phyloP scores from a whole-genome alignment of 495 filamentous ascomycete species.

The Penicillium roqueforti region DNA sequence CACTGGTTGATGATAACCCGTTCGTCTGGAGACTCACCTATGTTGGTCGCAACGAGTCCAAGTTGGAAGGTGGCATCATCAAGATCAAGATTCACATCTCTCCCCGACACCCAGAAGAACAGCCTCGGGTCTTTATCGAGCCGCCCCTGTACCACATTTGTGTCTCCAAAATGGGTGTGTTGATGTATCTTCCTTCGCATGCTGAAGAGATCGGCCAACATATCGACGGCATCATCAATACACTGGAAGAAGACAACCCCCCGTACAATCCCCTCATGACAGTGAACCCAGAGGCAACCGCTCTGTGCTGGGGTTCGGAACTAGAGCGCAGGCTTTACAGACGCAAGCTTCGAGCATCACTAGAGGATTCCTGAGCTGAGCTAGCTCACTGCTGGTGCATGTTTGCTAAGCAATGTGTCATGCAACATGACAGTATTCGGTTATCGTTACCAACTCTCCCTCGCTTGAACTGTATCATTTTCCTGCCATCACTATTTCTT shows the following conservation, averaged over 20 bases:
- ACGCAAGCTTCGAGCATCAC: conserved; percentile 57
- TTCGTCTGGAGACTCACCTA: conserved; percentile 65
- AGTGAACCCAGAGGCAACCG: conserved; percentile 82
- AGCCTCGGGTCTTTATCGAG: conserved; percentile 78
- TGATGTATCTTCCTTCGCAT: conserved; percentile 75
- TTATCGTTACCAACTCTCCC: background rate
- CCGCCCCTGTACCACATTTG: conserved; percentile 84
- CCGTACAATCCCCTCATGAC: conserved; percentile 87
- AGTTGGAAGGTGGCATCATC: conserved; percentile 89
- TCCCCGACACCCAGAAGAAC: conserved; percentile 85
- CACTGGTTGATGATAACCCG: conserved; percentile 58
- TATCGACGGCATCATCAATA: conserved; percentile 76
- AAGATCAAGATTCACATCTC: conserved; percentile 75
- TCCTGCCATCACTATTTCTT: background rate
- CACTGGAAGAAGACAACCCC: conserved; percentile 80
- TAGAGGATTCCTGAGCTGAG: background rate
- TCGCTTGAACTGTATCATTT: background rate
- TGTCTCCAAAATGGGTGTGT: conserved; percentile 70
- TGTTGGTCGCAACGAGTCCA: conserved; percentile 89
- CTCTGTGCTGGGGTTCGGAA: conserved; percentile 77
- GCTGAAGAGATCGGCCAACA: conserved; percentile 79
- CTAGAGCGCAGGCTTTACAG: conserved; percentile 82
- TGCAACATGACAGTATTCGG: conserved; percentile 20
- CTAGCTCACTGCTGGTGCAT: background rate
- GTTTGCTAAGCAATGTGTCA: background rate